Conservation (phyloP, 2,329 filamentous ascomycete genomes). For the Paraconiothyrium sp. region DNA sequence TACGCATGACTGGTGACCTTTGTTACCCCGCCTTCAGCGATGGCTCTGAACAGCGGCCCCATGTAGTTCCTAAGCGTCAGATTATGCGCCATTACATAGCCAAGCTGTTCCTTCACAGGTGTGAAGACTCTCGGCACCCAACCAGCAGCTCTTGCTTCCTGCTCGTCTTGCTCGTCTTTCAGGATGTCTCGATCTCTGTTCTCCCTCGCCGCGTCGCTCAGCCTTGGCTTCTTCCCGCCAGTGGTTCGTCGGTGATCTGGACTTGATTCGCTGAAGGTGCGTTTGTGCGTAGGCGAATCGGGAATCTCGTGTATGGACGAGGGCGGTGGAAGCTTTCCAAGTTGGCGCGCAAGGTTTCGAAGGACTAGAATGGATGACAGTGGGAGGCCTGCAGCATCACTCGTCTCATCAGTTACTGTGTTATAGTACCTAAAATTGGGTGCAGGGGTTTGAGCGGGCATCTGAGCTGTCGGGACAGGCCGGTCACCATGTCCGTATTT, state of each 20-base stretch:
- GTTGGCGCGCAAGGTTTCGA: slow-evolving; percentile 73
- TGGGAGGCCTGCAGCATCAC: slow-evolving; percentile 78
- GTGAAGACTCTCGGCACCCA: slow-evolving; percentile 76
- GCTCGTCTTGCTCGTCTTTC: slow-evolving; percentile 56
- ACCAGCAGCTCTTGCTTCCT: slow-evolving; percentile 62
- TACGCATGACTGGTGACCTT: not conserved
- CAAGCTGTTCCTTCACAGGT: slow-evolving; percentile 70
- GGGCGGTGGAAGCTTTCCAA: slow-evolving; percentile 49
- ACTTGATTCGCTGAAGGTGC: slow-evolving; percentile 39
- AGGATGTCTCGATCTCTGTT: slow-evolving; percentile 39
- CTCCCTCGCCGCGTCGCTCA: slow-evolving; percentile 44
- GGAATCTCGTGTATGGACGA: slow-evolving; percentile 34
- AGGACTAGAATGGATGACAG: slow-evolving; percentile 80
- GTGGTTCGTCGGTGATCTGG: slow-evolving; percentile 37
- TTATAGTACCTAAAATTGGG: slow-evolving; percentile 53
- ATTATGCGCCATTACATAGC: slow-evolving; percentile 76
- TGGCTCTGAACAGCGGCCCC: slow-evolving; percentile 46
- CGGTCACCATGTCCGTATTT: slow-evolving; percentile 31
- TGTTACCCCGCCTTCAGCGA: slow-evolving; percentile 42
- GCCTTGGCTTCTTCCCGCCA: slow-evolving; percentile 55
- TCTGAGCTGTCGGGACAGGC: slow-evolving; percentile 34
- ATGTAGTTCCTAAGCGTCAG: slow-evolving; percentile 52
- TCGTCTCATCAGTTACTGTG: slow-evolving; percentile 59
- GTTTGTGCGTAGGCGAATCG: slow-evolving; percentile 42
- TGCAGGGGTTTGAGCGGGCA: slow-evolving; percentile 27